These are phyloP conservation scores for Macrolepiota fuliginosa DNA, from an alignment of 768 basidiomycete species.

Conservation along the genomic window DNA sequence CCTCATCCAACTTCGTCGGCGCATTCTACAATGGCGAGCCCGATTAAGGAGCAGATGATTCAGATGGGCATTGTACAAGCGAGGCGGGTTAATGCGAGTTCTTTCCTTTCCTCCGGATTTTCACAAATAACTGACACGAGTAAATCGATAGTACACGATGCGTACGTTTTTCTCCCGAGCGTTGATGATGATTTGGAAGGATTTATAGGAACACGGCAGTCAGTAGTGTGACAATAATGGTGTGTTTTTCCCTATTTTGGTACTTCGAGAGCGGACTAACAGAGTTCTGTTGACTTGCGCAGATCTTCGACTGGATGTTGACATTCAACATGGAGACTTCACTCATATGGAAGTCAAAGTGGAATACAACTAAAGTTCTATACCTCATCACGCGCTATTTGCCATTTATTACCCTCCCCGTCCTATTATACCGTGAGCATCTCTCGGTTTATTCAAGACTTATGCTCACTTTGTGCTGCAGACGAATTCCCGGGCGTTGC, in stretches of 20 bases:
- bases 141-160: too few species aligned
- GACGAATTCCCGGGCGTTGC: too few species aligned
- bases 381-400: slow-evolving; percentile 12
- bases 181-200: too few species aligned
- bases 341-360: slow-evolving; percentile 6
- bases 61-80: background rate
- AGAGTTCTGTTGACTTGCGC: background rate
- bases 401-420: background rate
- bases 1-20: too few species aligned
- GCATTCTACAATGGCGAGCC: too few species aligned
- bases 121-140: too few species aligned
- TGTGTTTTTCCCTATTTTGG: background rate
- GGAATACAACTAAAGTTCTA: slow-evolving; percentile 7
- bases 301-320: slow-evolving; percentile 12
- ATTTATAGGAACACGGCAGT: background rate
- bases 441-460: too few species aligned
- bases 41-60: too few species aligned
- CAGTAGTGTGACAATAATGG: background rate
- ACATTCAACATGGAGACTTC: slow-evolving; percentile 5
- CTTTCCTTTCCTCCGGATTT: too few species aligned
- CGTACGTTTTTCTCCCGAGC: too few species aligned
- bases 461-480: too few species aligned
- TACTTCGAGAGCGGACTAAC: background rate
- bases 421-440: too few species aligned
- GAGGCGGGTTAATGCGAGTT: background rate